These are phyloP conservation scores for Podila horticola DNA, from an alignment of 192 early-diverging fungal genomes.

Conservation along the genomic window DNA sequence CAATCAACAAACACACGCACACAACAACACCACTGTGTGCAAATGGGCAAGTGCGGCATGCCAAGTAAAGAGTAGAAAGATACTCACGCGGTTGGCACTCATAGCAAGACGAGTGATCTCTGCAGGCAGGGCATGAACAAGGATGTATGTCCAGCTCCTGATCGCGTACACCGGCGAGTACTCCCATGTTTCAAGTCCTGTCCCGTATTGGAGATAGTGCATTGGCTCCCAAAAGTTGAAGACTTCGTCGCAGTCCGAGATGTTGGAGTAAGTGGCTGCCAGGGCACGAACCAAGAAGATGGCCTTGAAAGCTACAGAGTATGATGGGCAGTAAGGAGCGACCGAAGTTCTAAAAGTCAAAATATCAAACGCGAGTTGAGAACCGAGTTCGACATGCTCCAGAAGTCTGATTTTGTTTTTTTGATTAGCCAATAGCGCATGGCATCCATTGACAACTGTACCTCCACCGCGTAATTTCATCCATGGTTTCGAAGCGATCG, in stretches of 20 bases:
- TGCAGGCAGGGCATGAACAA: conserved; percentile 63
- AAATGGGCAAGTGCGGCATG: too few relatives aligned
- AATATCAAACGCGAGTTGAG: neutral
- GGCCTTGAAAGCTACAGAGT: conserved; percentile 61
- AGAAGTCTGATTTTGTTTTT: neutral
- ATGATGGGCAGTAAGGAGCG: conserved; percentile 60
- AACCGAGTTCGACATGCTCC: neutral
- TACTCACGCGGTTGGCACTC: conserved; percentile 54
- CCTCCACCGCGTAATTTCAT: conserved; percentile 10
- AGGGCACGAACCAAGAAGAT: conserved; percentile 64
- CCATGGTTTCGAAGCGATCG: conserved; percentile 4
- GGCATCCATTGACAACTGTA: neutral
- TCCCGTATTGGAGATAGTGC: conserved; percentile 86
- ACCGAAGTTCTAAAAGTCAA: conserved; percentile 2
- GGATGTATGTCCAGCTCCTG: conserved; percentile 86
- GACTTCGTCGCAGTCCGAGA: conserved; percentile 87
- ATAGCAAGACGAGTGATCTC: conserved; percentile 56
- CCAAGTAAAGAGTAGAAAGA: neutral
- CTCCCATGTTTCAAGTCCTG: conserved; percentile 97
- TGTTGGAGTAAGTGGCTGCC: conserved; percentile 64
- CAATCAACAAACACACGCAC: neutral
- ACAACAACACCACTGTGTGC: too few relatives aligned
- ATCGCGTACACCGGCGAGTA: conserved; percentile 91
- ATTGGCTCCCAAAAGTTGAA: conserved; percentile 98
- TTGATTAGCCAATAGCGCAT: neutral